Percentiles rank a stretch among this genome's conserved stretches.
Evolutionary conservation across 768 basidiomycete species (phyloP).

Genomic region (Podaxis carcinomalis): DNA sequence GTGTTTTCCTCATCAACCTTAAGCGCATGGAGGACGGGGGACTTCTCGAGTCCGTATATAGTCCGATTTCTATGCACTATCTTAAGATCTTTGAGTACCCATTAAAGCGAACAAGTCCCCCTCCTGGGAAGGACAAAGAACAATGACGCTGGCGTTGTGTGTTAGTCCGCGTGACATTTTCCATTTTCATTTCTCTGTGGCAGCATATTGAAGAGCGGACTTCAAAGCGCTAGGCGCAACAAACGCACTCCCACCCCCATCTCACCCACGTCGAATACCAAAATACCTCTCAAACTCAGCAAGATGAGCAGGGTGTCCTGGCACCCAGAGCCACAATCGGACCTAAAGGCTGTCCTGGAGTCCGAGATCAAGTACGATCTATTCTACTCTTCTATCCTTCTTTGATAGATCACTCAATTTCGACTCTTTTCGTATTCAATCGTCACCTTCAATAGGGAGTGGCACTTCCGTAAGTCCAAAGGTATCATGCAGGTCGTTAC

Average conservation of each 20-base stretch:
- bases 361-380: conserved; percentile 57
- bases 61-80: neutral
- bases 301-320: neutral
- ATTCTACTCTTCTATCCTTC: neutral
- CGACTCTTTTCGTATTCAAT: neutral
- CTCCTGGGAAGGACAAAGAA: neutral
- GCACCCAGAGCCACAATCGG: conserved; percentile 25
- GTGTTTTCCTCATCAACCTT: no score
- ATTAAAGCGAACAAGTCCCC: neutral
- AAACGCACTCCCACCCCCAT: neutral
- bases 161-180: neutral
- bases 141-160: neutral
- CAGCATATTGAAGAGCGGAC: neutral
- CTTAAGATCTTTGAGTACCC: neutral
- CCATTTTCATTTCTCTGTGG: neutral
- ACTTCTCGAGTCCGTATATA: neutral
- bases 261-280: neutral
- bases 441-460: conserved; percentile 45
- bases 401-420: neutral
- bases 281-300: neutral
- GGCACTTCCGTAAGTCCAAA: conserved; percentile 66
- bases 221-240: neutral
- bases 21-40: no score
- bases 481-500: neutral
- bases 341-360: conserved; percentile 53